Percentiles rank a stretch among this genome's conserved stretches.
These are phyloP conservation scores for Viridothelium virens DNA, from an alignment of 495 filamentous ascomycete genomes.

Conservation along the genomic window DNA sequence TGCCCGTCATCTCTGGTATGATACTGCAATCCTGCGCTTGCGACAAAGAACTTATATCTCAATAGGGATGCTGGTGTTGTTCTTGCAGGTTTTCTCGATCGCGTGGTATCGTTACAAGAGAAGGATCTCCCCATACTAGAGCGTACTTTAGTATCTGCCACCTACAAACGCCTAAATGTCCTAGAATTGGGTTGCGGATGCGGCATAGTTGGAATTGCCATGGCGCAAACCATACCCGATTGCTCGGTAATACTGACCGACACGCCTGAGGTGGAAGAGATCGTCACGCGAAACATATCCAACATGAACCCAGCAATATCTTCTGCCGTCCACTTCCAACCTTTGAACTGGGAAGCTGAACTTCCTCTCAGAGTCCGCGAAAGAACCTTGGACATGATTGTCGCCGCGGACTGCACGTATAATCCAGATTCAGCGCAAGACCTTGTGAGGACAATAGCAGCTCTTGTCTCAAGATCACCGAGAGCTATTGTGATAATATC, in stretches of 20 bases:
- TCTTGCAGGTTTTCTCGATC: constrained; percentile 42
- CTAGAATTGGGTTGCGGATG: constrained; percentile 81
- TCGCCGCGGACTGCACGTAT: constrained; percentile 92
- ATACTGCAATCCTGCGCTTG: not conserved
- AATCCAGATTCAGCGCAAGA: constrained; percentile 73
- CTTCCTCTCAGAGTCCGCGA: constrained; percentile 37
- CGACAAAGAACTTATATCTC: constrained; percentile 14
- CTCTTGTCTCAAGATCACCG: constrained; percentile 46
- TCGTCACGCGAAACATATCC: constrained; percentile 49
- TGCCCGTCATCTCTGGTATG: constrained; percentile 87
- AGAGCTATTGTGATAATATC: constrained; percentile 59
- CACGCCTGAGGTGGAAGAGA: constrained; percentile 64
- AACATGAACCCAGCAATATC: constrained; percentile 38
- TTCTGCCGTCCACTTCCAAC: constrained; percentile 46
- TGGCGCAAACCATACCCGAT: constrained; percentile 52
- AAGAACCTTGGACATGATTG: constrained; percentile 57
- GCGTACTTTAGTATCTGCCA: constrained; percentile 21
- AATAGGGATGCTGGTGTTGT: constrained; percentile 63
- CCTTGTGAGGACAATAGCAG: constrained; percentile 61
- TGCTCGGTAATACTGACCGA: constrained; percentile 70
- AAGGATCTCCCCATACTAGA: constrained; percentile 23
- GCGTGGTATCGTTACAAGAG: constrained; percentile 22
- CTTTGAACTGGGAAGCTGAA: constrained; percentile 66
- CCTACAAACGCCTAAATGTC: constrained; percentile 25
- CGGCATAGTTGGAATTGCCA: constrained; percentile 70